A percentile compares a stretch with the other conserved stretches of the same genome.
Conservation (phyloP, 176 grass and related monocot species). For the Thinopyrum elongatum region DNA sequence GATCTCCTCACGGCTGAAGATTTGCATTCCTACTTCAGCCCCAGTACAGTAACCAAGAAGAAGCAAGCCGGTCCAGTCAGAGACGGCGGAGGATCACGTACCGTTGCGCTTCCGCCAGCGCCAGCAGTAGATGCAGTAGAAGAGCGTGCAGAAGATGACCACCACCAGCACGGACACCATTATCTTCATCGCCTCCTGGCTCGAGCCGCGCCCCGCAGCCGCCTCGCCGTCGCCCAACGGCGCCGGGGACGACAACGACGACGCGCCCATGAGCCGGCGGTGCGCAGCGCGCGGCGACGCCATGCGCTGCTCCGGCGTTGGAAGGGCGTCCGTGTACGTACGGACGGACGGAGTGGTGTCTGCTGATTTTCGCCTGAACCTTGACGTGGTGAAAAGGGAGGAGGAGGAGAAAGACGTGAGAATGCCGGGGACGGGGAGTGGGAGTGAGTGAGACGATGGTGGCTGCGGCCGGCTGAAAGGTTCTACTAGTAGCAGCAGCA, state of each 20-base stretch:
- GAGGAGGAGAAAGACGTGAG: background rate
- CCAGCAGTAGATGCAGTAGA: conserved; percentile 97
- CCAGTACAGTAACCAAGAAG: background rate
- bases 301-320: background rate
- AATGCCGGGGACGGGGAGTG: background rate
- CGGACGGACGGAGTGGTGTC: background rate
- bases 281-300: background rate
- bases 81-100: background rate
- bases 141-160: conserved; percentile 55
- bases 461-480: conserved; percentile 24
- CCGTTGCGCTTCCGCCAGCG: conserved; percentile 91
- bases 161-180: conserved; percentile 72
- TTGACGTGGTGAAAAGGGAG: background rate
- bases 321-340: background rate
- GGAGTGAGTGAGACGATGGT: background rate
- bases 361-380: background rate
- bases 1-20: conserved; percentile 56
- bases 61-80: background rate
- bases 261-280: conserved; percentile 17
- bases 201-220: conserved; percentile 22
- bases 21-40: background rate
- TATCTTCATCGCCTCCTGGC: conserved; percentile 46
- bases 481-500: background rate
- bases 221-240: background rate
- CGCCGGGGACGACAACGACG: background rate